A percentile compares a stretch with the other conserved stretches of the same genome.
These are phyloP conservation scores for Misopates orontium DNA, from an alignment of 257 asterid species.

Conservation along the genomic window DNA sequence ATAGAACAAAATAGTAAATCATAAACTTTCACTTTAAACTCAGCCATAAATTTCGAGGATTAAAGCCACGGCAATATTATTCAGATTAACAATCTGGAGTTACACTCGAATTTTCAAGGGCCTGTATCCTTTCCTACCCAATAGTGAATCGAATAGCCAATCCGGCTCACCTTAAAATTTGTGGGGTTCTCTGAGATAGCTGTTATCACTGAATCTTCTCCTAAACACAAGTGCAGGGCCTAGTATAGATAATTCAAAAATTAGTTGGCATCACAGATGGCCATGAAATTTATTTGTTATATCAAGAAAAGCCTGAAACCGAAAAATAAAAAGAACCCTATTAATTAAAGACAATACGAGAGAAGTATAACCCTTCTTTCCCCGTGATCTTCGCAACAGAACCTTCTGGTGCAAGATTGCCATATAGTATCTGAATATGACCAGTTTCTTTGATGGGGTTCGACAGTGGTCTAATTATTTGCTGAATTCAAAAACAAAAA, in stretches of 20 bases:
- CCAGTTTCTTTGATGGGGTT: slow-evolving; percentile 94
- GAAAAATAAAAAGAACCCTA: slow-evolving; percentile 1
- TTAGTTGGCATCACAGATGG: neutral
- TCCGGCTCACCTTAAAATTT: slow-evolving; percentile 63
- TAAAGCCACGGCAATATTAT: neutral
- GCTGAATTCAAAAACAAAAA: slow-evolving; percentile 50
- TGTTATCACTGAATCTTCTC: slow-evolving; percentile 88
- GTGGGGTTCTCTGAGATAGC: slow-evolving; percentile 84
- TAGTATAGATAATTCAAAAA: slow-evolving; percentile 25
- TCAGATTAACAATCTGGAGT: no score
- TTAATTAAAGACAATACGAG: slow-evolving; percentile 46
- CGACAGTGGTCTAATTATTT: slow-evolving; percentile 80
- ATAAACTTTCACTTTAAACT: slow-evolving; percentile 17
- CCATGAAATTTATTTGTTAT: slow-evolving; percentile 6
- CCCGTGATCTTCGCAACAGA: slow-evolving; percentile 98
- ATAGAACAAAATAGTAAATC: neutral
- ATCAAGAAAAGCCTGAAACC: neutral
- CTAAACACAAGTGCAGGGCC: slow-evolving; percentile 95
- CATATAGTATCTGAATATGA: slow-evolving; percentile 89
- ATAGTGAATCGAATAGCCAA: neutral
- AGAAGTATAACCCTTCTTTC: slow-evolving; percentile 91
- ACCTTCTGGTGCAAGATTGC: slow-evolving; percentile 97
- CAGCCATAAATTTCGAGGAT: neutral
- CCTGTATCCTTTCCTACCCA: neutral
- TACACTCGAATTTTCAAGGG: no score